Conservation (phyloP, 331 rosid genomes). For the Pyracantha coccinea region DNA sequence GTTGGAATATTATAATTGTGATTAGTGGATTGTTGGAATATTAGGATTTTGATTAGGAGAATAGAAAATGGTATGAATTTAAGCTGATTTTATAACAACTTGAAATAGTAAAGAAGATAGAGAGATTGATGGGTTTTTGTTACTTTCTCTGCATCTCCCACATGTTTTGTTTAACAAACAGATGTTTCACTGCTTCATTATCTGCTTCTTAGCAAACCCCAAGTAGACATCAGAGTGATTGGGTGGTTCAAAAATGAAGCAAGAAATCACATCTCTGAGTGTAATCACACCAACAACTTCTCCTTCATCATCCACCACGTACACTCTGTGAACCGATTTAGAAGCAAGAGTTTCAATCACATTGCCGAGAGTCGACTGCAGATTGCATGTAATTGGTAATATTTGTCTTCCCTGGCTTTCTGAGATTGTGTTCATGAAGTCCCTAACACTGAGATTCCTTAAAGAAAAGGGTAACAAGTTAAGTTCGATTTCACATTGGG, state of each 20-base stretch:
- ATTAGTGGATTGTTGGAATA: too few relatives aligned
- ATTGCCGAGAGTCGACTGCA: slow-evolving; percentile 43
- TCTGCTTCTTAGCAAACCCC: slow-evolving; percentile 59
- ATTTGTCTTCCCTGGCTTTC: slow-evolving; percentile 24
- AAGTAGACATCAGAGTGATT: slow-evolving; percentile 59
- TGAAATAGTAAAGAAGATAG: too few relatives aligned
- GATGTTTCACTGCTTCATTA: slow-evolving; percentile 30
- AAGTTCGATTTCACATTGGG: neutral
- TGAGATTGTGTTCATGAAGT: slow-evolving; percentile 44
- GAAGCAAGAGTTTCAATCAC: slow-evolving; percentile 71
- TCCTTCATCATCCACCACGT: slow-evolving; percentile 27
- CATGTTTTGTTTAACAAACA: neutral
- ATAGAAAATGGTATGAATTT: too few relatives aligned
- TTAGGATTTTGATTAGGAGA: too few relatives aligned
- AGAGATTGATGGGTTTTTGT: too few relatives aligned
- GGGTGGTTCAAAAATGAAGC: slow-evolving; percentile 73
- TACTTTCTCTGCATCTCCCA: neutral
- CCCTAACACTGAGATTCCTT: slow-evolving; percentile 64
- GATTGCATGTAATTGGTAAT: slow-evolving; percentile 66
- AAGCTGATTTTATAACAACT: neutral
- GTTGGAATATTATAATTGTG: too few relatives aligned
- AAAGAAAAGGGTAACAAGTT: slow-evolving; percentile 4
- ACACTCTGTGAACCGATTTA: slow-evolving; percentile 71
- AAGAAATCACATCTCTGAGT: slow-evolving; percentile 85
- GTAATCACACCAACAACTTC: slow-evolving; percentile 67